Evolutionary conservation across 768 basidiomycete species (phyloP), one percentile per base, ranked within the genome.

Genomic region (Postia placenta): DNA sequence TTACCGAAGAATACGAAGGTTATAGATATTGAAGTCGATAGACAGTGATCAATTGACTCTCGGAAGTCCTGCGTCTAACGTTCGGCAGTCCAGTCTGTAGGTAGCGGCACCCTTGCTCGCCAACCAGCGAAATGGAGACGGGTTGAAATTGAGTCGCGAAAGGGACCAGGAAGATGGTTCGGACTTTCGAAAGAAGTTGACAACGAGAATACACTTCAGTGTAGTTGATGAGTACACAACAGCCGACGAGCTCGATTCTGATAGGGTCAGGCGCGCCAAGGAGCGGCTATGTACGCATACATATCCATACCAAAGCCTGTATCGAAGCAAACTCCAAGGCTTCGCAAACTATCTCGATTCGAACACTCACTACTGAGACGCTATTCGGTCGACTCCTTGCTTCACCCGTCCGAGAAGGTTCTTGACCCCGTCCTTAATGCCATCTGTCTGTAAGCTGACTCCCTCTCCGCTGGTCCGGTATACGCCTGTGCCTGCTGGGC

Each of bases 351-450:
- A 19, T 41, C 39, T 19, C 20, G 33, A n/a, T n/a, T n/a, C n/a
- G n/a, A n/a, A n/a, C 19, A 39, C 38, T 7, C 26, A 30, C 19
- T 56, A 64, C 42, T 65, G 65, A 6, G 63, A 55, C n/a, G 67
- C 74, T 17, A 76, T 76, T 51, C 68, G 67, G 55, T 89, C 87
- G 43, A 88, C 92, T 0, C 87, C 87, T 59, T 90, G 87, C 69
- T 85, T 87, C 23, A 97, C 87, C 66, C 88, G 93, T 17, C 86
- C 93, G 59, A 96, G 72, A 53, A 98, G 71, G 64, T 81, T 91
- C 68, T 82, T 79, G 38, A 96, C 83, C 2, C 93, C 93, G 60
- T 95, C 92, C 54, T 86, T 75, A 54, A 96, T 80, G 1, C 92
- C 92, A 54, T 94, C 93, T 11, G 90, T 81, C 61, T 91, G 87